phyloP scores from a whole-genome alignment of 768 basidiomycete genomes.

The Cystobasidium ongulense region DNA sequence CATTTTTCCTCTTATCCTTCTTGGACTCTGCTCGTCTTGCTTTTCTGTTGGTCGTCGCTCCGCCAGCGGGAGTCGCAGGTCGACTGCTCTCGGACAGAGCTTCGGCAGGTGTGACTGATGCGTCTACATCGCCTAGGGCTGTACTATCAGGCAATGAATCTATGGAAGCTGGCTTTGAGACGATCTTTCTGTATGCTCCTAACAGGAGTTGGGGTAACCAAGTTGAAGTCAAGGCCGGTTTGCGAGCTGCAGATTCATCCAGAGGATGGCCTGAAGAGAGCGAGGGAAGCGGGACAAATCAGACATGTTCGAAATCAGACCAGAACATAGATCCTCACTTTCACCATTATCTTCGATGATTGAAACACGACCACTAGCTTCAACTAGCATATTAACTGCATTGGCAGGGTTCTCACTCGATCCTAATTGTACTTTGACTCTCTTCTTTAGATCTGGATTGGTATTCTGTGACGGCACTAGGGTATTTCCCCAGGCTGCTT shows the following conservation, averaged over 20 bases:
- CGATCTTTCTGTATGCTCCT: slow-evolving; percentile 15
- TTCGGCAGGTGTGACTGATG: background rate
- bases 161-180: slow-evolving; percentile 11
- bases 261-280: slow-evolving; percentile 62
- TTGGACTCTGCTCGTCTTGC: slow-evolving; percentile 10
- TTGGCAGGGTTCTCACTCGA: slow-evolving; percentile 54
- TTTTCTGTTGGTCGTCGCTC: background rate
- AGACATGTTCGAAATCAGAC: no score
- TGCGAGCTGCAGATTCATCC: slow-evolving; percentile 55
- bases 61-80: slow-evolving; percentile 9
- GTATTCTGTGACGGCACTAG: slow-evolving; percentile 40
- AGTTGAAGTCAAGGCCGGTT: slow-evolving; percentile 57
- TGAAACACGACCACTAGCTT: slow-evolving; percentile 60
- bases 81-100: background rate
- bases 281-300: no score
- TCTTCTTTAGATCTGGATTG: slow-evolving; percentile 59
- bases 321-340: slow-evolving; percentile 30
- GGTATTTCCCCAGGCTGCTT: slow-evolving; percentile 71
- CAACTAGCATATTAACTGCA: slow-evolving; percentile 45
- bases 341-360: slow-evolving; percentile 48
- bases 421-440: slow-evolving; percentile 57
- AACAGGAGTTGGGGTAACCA: slow-evolving; percentile 58
- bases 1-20: slow-evolving; percentile 25
- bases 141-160: background rate
- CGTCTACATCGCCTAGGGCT: slow-evolving; percentile 5